Evolutionary conservation across 1,139 yeast genomes (phyloP).

Genomic region (Nakaseomyces nivariensis): DNA sequence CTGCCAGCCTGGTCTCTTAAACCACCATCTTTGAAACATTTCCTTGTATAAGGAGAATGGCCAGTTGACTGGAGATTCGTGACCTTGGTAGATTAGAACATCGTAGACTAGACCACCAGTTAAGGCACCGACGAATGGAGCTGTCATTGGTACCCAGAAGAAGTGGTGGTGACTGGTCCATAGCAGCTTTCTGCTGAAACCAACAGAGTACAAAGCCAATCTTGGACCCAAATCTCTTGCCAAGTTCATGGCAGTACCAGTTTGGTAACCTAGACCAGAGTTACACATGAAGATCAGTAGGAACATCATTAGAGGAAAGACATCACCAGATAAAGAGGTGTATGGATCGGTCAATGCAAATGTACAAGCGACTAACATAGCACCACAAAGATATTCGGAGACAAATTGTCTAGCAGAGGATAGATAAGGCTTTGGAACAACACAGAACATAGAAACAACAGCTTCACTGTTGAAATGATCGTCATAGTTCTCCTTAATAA

Average conservation of each 20-base stretch:
- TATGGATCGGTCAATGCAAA: conserved; percentile 42
- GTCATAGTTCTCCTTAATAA: conserved; percentile 19
- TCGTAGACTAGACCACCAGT: conserved; percentile 40
- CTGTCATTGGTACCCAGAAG: conserved; percentile 43
- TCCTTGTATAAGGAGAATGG: conserved; percentile 27
- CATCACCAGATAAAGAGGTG: conserved; percentile 36
- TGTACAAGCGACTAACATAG: conserved; percentile 36
- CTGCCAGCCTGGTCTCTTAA: conserved; percentile 24
- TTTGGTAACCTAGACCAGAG: conserved; percentile 39
- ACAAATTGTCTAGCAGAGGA: conserved; percentile 37
- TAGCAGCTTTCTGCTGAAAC: conserved; percentile 34
- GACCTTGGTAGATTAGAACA: conserved; percentile 39
- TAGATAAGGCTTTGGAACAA: conserved; percentile 36
- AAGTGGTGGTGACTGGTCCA: conserved; percentile 35
- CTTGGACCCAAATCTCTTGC: conserved; percentile 48
- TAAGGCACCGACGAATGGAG: conserved; percentile 37
- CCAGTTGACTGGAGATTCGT: conserved; percentile 40
- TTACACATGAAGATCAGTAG: conserved; percentile 37
- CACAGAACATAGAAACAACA: conserved; percentile 35
- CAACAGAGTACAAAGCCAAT: conserved; percentile 37
- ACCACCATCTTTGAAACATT: conserved; percentile 20
- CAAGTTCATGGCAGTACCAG: conserved; percentile 43
- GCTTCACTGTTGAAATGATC: conserved; percentile 20
- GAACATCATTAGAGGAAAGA: conserved; percentile 38
- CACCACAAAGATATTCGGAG: conserved; percentile 37